Evolutionary conservation across 164 flowering plant species (phyloP), one percentile per base, ranked within the genome.

Genomic region (Macadamia tetraphylla): DNA sequence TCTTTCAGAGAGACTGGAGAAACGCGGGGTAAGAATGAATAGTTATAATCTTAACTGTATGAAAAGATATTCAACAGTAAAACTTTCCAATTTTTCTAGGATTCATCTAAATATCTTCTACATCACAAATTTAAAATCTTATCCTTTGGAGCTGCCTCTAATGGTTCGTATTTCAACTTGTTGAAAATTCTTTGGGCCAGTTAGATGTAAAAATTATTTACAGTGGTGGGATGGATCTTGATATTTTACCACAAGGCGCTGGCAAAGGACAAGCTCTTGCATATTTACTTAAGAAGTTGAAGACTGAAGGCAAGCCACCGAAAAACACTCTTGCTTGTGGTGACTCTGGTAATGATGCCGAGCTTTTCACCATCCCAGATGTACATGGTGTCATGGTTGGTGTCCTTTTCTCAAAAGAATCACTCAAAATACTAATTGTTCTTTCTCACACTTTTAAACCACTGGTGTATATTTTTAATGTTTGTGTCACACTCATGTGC

Each of bases 221-320:
- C 67, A 91, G 95, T 78, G 95, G 97, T 29, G 97, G 97, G 31
- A 78, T 78, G 75, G 91, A 80, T 77, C 73, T 89, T 74, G 97
- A 91, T 66, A 73, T 91, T 62, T 75, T 91, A 62, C 90, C 97
- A 49, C 81, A 85, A 83, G 86, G 90, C 71, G 95, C 93, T 60
- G 97, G 95, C 30, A 91, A 91, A 84, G 97, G 97, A 63, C 92
- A 88, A 76, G 95, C 97, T 66, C 92, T 91, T 75, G 93, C 90
- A 63, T 91, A 89, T 81, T 70, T 89, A 67, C 83, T 83, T 51
- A 81, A 82, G 65, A 91, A 87, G 71, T 79, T 89, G 32, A 81
- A 80, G 65, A 42, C 74, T 51, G 81, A 76, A 62, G 94, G 84
- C 67, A 89, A 82, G 58, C 71, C 55, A 35, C 97, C 97, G 9